phyloP scores from a whole-genome alignment of 2,329 filamentous ascomycete genomes.

The Botrytis medusae region DNA sequence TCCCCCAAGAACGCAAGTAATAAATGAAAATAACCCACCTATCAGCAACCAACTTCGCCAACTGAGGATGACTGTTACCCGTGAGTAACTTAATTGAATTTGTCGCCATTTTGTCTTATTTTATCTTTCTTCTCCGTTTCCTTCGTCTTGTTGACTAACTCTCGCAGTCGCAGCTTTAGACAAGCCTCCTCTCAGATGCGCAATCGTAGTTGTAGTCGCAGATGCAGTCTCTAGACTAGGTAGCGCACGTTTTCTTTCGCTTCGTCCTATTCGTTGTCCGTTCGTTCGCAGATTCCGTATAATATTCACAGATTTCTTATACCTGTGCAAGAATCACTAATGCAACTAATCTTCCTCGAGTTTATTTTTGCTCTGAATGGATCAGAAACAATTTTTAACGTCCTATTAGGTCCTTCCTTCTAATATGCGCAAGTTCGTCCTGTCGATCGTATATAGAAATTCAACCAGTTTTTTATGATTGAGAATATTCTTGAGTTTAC shows the following conservation, averaged over 20 bases:
- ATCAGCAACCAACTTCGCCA: slow-evolving; percentile 61
- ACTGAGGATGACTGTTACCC: slow-evolving; percentile 71
- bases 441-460: neutral
- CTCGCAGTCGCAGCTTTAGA: neutral
- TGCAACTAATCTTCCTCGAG: neutral
- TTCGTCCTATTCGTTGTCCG: neutral
- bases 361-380: neutral
- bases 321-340: neutral
- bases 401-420: neutral
- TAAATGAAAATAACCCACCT: slow-evolving; percentile 20
- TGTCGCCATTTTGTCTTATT: slow-evolving; percentile 55
- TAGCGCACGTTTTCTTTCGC: slow-evolving; percentile 3
- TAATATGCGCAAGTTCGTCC: neutral
- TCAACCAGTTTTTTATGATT: neutral
- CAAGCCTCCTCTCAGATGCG: neutral
- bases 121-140: neutral
- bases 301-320: neutral
- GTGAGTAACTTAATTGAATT: slow-evolving; percentile 76
- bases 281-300: neutral
- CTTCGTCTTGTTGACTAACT: neutral
- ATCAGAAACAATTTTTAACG: neutral
- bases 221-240: neutral
- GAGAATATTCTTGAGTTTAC: neutral
- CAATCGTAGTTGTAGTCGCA: neutral
- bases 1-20: neutral